phyloP scores from a whole-genome alignment of 192 early-diverging fungal genomes.

The Umbelopsis sp. region DNA sequence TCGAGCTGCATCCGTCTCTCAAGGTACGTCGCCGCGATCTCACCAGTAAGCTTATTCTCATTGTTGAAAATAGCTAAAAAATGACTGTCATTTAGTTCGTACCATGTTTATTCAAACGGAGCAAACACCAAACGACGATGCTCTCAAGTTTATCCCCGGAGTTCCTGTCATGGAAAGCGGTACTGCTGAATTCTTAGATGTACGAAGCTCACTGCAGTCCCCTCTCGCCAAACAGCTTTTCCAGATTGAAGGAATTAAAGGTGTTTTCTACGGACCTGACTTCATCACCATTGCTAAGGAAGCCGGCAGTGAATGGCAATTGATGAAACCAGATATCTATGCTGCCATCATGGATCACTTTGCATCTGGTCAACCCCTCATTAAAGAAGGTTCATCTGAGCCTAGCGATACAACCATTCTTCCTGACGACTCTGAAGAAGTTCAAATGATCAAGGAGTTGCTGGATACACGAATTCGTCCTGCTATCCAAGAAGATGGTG shows the following conservation, averaged over 20 bases:
- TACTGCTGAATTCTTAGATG: conserved; percentile 83
- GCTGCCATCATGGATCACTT: conserved; percentile 94
- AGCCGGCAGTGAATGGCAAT: conserved; percentile 86
- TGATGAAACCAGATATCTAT: conserved; percentile 98
- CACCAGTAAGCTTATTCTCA: not conserved
- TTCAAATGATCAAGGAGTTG: conserved; percentile 98
- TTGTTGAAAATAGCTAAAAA: not conserved
- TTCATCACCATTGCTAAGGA: conserved; percentile 97
- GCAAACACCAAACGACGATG: conserved; percentile 91
- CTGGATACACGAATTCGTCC: conserved; percentile 94
- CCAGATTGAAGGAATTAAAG: conserved; percentile 88
- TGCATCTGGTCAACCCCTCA: conserved; percentile 80
- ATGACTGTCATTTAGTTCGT: conserved; percentile 41
- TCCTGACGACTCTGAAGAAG: conserved; percentile 86
- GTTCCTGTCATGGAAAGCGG: conserved; percentile 73
- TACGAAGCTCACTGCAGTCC: conserved; percentile 74
- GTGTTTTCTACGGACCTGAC: conserved; percentile 90
- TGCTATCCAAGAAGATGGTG: conserved; percentile 98
- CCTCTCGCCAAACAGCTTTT: conserved; percentile 92
- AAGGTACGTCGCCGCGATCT: not conserved
- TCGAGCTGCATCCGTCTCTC: not conserved
- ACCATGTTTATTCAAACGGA: conserved; percentile 91
- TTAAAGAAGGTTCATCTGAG: conserved; percentile 54
- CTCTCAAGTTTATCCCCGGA: conserved; percentile 97
- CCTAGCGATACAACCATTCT: conserved; percentile 65